Base-by-base conservation (phyloP, 106 monocot species). In the Dioscorea dumetorum region DNA sequence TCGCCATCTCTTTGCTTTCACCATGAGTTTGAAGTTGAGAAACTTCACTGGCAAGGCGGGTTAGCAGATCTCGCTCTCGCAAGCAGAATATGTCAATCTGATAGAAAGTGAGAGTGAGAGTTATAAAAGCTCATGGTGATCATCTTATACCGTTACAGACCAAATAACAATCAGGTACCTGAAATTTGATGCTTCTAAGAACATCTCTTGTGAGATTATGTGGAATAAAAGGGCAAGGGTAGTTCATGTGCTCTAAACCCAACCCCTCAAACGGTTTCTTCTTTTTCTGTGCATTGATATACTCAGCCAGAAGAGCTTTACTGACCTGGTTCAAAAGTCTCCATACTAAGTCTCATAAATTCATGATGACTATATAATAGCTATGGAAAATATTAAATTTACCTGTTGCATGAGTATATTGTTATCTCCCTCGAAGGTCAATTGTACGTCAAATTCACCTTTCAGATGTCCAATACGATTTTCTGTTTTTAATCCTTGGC, bases 321-420 rank as follows among this genome's bases (percentile, higher is more conserved):
- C 97, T 99, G 31, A 93, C 90, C 97, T 99, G 76, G 73, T 71
- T 64, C 11, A 20, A 61, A 21, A 16, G 33, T 63, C 31, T 14
- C 14, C 3, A 41, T 16, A 33, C 0, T 63, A 22, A 63, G 34
- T 13, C 8, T 63, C 62, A 63, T 11, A 19, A 16, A 10, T 32
- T 28, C 24, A 15, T 7, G 49, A 48, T 4, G 32, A 60, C 14
- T 18, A 24, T 23, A 23, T 0, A 57, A 24, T 32, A 33, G 71
- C 13, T 20, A 50, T 24, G 16, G 23, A 14, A 62, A 13, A n/a
- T 58, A 49, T 21, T 48, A 28, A 4, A 11, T 62, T 14, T 79
- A 97, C 92, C 92, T 99, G 97, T 33, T 99, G 97, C 92, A 99
- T 90, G 49, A 99, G 61, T 20, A 99, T 84, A 72, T 99, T 87